Evolutionary conservation across 495 filamentous ascomycete species (phyloP).

Genomic region (Xylaria cubensis): DNA sequence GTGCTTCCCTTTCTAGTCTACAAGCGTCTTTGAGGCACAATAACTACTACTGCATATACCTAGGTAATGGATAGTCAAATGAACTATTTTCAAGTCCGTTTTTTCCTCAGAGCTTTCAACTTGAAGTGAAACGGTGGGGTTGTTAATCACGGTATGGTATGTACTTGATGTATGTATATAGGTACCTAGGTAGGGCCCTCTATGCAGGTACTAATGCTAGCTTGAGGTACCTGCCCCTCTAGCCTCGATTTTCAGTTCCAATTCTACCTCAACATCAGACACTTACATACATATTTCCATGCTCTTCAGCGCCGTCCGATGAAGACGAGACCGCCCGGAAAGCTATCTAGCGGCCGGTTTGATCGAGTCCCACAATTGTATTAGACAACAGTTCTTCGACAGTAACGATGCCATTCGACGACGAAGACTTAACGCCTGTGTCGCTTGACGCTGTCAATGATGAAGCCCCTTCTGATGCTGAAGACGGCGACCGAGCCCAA

Average conservation of each 20-base stretch:
- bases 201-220: background rate
- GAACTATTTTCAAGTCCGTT: background rate
- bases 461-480: slow-evolving; percentile 65
- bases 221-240: background rate
- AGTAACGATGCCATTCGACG: slow-evolving; percentile 40
- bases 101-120: background rate
- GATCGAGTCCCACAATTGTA: background rate
- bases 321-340: background rate
- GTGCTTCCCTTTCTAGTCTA: too few relatives aligned
- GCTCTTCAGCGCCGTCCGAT: background rate
- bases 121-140: background rate
- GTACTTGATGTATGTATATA: background rate
- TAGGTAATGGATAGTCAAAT: too few relatives aligned
- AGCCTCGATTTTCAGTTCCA: background rate
- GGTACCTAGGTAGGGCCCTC: background rate
- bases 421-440: slow-evolving; percentile 47
- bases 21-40: too few relatives aligned
- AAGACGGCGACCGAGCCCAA: slow-evolving; percentile 73
- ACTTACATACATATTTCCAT: background rate
- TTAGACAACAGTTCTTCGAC: background rate
- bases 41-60: too few relatives aligned
- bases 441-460: slow-evolving; percentile 24
- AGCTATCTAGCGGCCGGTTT: background rate
- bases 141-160: background rate
- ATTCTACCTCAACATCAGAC: background rate